These are phyloP conservation scores for Pythium biforme DNA, from an alignment of 352 stramenopile species.

Conservation along the genomic window DNA sequence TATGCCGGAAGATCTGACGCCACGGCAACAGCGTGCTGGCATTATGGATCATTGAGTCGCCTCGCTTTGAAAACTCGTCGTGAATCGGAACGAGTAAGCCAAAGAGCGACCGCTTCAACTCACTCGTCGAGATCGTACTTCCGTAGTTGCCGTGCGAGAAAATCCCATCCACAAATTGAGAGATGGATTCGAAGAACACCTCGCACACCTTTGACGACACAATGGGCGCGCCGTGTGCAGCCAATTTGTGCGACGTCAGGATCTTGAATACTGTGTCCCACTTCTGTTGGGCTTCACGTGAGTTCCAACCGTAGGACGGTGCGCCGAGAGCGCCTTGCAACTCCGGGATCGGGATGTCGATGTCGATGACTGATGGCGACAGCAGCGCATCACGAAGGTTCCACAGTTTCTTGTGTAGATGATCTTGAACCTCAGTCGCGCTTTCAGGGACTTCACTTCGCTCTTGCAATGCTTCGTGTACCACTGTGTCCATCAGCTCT, in stretches of 20 bases:
- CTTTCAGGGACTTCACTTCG: neutral
- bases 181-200: constrained; percentile 52
- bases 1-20: constrained; percentile 52
- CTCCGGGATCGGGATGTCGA: constrained; percentile 39
- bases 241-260: constrained; percentile 16
- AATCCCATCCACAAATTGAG: constrained; percentile 52
- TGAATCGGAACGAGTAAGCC: constrained; percentile 51
- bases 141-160: constrained; percentile 32
- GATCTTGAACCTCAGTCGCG: constrained; percentile 16
- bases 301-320: constrained; percentile 40
- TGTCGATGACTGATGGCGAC: constrained; percentile 18
- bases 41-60: constrained; percentile 12
- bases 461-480: constrained; percentile 13
- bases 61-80: constrained; percentile 28
- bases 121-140: constrained; percentile 40
- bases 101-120: constrained; percentile 68
- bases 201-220: constrained; percentile 42
- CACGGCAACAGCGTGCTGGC: constrained; percentile 40
- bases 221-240: constrained; percentile 15
- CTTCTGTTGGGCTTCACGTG: constrained; percentile 28
- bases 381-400: constrained; percentile 23
- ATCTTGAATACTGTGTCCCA: constrained; percentile 16
- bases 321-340: constrained; percentile 37
- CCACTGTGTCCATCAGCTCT: constrained; percentile 16
- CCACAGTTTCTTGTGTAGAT: constrained; percentile 21